Conservation (phyloP, 441 rosid genomes). For the Oxalis stricta region DNA sequence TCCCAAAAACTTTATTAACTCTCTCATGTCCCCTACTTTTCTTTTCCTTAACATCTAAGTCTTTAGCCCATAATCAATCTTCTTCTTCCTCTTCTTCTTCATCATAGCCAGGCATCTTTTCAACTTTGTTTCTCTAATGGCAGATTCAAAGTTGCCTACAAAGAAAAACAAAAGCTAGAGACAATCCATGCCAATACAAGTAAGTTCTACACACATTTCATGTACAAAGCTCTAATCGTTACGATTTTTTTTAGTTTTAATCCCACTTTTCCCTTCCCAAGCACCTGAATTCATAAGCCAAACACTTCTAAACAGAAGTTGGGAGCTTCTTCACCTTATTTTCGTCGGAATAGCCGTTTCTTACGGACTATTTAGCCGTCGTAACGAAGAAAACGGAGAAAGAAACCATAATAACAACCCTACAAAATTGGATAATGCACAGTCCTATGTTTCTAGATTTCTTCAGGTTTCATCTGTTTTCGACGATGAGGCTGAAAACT, state of each 20-base stretch:
- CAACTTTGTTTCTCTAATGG: constrained; percentile 31
- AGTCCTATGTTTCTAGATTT: constrained; percentile 53
- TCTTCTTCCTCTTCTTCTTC: constrained; percentile 9
- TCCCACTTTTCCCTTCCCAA: constrained; percentile 67
- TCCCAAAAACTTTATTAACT: constrained; percentile 17
- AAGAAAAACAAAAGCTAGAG: constrained; percentile 17
- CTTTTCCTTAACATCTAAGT: constrained; percentile 46
- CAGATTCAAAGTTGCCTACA: constrained; percentile 24
- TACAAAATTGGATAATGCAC: constrained; percentile 43
- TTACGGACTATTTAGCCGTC: constrained; percentile 73
- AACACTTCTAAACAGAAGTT: constrained; percentile 36
- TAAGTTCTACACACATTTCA: constrained; percentile 40
- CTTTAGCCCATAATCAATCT: too few relatives aligned
- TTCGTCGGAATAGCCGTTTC: constrained; percentile 91
- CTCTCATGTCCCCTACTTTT: constrained; percentile 9
- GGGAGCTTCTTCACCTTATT: constrained; percentile 87
- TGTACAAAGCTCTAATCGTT: constrained; percentile 52
- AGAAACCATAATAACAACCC: constrained; percentile 17
- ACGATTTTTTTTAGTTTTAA: constrained; percentile 30
- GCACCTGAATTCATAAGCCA: constrained; percentile 84
- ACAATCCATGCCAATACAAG: constrained; percentile 30
- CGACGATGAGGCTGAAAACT: constrained; percentile 41
- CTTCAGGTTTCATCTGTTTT: constrained; percentile 79
- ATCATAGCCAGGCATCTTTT: constrained; percentile 8
- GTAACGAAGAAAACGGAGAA: constrained; percentile 41